A percentile compares a stretch with the other conserved stretches of the same genome.
These are phyloP conservation scores for Phalaenopsis hybrid DNA, from an alignment of 116 monocot genomes.

Conservation along the genomic window DNA sequence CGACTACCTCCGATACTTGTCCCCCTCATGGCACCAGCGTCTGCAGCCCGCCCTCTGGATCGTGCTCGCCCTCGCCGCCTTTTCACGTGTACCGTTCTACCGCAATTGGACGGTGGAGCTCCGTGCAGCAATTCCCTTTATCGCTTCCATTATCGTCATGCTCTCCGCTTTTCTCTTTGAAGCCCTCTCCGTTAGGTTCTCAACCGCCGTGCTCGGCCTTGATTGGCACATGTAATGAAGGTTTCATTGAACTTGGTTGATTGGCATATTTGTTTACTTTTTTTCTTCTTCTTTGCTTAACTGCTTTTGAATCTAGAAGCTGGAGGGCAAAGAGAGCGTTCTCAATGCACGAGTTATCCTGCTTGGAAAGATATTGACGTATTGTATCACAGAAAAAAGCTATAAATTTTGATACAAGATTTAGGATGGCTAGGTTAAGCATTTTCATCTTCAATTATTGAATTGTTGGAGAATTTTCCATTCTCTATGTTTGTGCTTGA, in stretches of 20 bases:
- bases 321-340: not conserved
- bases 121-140: conserved; percentile 57
- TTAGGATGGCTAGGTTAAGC: not conserved
- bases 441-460: not conserved
- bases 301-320: not conserved
- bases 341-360: not conserved
- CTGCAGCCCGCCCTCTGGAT: conserved; percentile 84
- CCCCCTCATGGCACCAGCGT: conserved; percentile 64
- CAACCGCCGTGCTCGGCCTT: conserved; percentile 86
- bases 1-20: conserved; percentile 62
- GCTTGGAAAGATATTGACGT: not conserved
- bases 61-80: conserved; percentile 56
- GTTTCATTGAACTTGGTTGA: not conserved
- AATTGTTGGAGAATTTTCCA: not conserved
- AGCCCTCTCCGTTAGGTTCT: conserved; percentile 72
- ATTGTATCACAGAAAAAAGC: not conserved
- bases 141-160: conserved; percentile 72
- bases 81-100: conserved; percentile 62
- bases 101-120: conserved; percentile 68
- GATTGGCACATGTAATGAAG: conserved; percentile 68
- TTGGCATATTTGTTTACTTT: not conserved
- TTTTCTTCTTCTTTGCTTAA: not conserved
- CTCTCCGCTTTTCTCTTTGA: conserved; percentile 65
- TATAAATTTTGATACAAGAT: not conserved
- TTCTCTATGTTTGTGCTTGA: not conserved